These are phyloP conservation scores for Clarireedia sp. DNA, from an alignment of 2,329 filamentous ascomycete species.

Conservation along the genomic window DNA sequence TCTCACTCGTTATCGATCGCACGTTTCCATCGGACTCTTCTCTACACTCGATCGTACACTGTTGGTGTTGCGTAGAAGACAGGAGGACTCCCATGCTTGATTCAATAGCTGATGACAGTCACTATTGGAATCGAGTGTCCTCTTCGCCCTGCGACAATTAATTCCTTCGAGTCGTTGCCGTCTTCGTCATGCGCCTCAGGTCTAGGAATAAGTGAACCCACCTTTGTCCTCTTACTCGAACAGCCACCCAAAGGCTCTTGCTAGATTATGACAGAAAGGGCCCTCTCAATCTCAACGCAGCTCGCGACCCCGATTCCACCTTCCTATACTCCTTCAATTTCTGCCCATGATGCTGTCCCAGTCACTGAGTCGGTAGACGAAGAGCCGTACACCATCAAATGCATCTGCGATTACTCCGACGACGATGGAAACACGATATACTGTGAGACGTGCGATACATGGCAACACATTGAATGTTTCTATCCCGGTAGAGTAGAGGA, in stretches of 20 bases:
- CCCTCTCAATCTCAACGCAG: constrained; percentile 29
- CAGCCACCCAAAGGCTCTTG: constrained; percentile 30
- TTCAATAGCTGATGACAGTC: constrained; percentile 25
- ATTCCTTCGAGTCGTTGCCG: constrained; percentile 28
- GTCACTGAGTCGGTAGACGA: constrained; percentile 51
- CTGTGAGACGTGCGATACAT: constrained; percentile 91
- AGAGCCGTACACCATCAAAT: constrained; percentile 92
- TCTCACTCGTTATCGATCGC: neutral
- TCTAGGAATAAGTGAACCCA: constrained; percentile 30
- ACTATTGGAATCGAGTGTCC: constrained; percentile 15
- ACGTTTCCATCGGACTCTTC: neutral
- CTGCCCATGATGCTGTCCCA: constrained; percentile 23
- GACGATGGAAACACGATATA: constrained; percentile 97
- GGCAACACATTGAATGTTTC: constrained; percentile 98
- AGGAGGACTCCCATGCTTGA: constrained; percentile 1
- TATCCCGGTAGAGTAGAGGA: constrained; percentile 68
- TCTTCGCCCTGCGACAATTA: constrained; percentile 23
- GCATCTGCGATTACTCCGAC: constrained; percentile 87
- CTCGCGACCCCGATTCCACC: constrained; percentile 27
- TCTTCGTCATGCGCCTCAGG: constrained; percentile 34
- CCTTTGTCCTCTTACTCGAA: constrained; percentile 25
- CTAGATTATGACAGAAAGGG: constrained; percentile 34
- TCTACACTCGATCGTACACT: neutral
- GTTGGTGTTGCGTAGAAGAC: constrained; percentile 6
- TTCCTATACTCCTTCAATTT: constrained; percentile 19